These are phyloP conservation scores for Tolypocladium amazonense DNA, from an alignment of 2,329 filamentous ascomycete species.

Conservation along the genomic window DNA sequence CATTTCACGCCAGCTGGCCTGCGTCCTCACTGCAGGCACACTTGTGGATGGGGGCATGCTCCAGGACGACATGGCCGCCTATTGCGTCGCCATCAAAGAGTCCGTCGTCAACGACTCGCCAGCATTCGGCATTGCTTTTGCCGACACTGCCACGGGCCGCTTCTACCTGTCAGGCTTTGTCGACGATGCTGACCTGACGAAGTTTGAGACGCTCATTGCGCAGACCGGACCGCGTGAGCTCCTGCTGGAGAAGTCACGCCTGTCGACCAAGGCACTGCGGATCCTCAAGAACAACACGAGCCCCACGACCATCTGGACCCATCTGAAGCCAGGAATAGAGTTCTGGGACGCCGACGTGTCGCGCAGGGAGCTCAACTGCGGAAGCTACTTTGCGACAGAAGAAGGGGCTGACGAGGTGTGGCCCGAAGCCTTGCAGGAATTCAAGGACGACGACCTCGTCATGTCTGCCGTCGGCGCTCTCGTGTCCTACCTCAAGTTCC, in stretches of 20 bases:
- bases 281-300: constrained; percentile 94
- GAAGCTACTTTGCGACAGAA: constrained; percentile 63
- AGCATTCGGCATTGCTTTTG: constrained; percentile 84
- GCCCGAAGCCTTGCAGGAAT: constrained; percentile 64
- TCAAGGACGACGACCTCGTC: constrained; percentile 65
- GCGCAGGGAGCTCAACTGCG: constrained; percentile 67
- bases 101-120: constrained; percentile 62
- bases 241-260: constrained; percentile 72
- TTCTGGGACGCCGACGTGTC: constrained; percentile 85
- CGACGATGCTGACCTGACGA: constrained; percentile 87
- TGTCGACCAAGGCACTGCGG: constrained; percentile 81
- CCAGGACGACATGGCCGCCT: constrained; percentile 94
- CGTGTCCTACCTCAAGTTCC: constrained; percentile 70
- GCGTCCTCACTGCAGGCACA: constrained; percentile 84
- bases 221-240: constrained; percentile 85
- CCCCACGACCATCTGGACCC: constrained; percentile 91
- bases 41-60: constrained; percentile 95
- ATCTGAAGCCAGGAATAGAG: constrained; percentile 75
- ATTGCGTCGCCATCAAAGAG: constrained; percentile 91
- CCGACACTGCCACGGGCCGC: constrained; percentile 90
- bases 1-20: constrained; percentile 81
- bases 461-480: constrained; percentile 91
- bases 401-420: constrained; percentile 51
- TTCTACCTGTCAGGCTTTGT: constrained; percentile 89
- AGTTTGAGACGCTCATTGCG: constrained; percentile 93